Percentiles rank a stretch among this genome's conserved stretches.
Evolutionary conservation across 805 yeast genomes (phyloP).

Genomic region (Myxozyma neglecta): DNA sequence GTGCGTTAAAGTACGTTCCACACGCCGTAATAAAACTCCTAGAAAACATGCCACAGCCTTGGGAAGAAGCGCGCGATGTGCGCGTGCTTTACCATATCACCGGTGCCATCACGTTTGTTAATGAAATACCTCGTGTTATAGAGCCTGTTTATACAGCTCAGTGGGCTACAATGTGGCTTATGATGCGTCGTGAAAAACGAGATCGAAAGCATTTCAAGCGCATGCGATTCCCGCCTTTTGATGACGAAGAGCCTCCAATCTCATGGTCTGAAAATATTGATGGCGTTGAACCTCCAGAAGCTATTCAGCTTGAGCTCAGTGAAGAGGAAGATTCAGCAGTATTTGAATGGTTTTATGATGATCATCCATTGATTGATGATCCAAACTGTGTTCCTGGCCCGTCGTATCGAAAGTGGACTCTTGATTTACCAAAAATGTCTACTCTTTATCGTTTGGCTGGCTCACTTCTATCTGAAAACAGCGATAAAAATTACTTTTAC

Average conservation of each 20-base stretch:
- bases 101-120: conserved; percentile 94
- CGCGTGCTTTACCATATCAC: conserved; percentile 83
- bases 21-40: conserved; percentile 86
- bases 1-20: conserved; percentile 92
- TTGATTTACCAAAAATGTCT: conserved; percentile 62
- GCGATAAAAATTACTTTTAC: conserved; percentile 61
- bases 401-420: conserved; percentile 70
- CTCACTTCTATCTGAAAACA: conserved; percentile 64
- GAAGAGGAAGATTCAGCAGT: conserved; percentile 60
- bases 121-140: conserved; percentile 86
- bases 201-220: conserved; percentile 88
- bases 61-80: conserved; percentile 88
- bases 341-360: conserved; percentile 78
- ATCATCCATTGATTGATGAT: conserved; percentile 67
- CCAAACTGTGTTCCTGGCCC: conserved; percentile 64
- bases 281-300: conserved; percentile 68
- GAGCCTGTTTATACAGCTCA: conserved; percentile 91
- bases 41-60: conserved; percentile 98
- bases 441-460: conserved; percentile 63
- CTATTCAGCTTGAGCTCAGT: conserved; percentile 67
- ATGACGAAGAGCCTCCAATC: conserved; percentile 94
- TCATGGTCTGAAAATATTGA: conserved; percentile 79
- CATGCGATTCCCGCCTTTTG: conserved; percentile 92
- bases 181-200: conserved; percentile 91
- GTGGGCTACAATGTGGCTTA: conserved; percentile 92